A percentile compares a stretch with the other conserved stretches of the same genome.
Conservation (phyloP, 2,329 filamentous ascomycete genomes). For the Exophiala lecanii-corni region DNA sequence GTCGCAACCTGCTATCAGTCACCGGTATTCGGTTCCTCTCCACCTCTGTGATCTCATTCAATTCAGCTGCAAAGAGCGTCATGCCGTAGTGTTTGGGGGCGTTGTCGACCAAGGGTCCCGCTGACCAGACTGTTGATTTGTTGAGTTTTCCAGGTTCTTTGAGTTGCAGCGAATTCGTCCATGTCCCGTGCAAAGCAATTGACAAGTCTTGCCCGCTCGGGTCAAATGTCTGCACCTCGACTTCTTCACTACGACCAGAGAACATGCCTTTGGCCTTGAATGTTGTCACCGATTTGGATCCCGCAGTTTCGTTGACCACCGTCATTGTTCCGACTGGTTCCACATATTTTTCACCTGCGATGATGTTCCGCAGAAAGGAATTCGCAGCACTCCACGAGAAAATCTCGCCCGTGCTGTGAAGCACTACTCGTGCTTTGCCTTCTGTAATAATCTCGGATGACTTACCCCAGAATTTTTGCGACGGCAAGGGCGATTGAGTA, state of each 20-base stretch:
- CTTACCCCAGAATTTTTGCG: slow-evolving; percentile 99
- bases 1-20: slow-evolving; percentile 78
- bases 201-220: slow-evolving; percentile 61
- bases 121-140: slow-evolving; percentile 71
- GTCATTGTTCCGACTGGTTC: slow-evolving; percentile 91
- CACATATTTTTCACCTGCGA: slow-evolving; percentile 96
- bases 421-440: slow-evolving; percentile 71
- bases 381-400: slow-evolving; percentile 89
- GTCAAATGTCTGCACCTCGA: slow-evolving; percentile 69
- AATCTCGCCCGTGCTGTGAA: slow-evolving; percentile 71
- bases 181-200: slow-evolving; percentile 71
- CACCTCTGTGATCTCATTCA: slow-evolving; percentile 82
- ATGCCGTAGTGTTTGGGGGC: slow-evolving; percentile 78
- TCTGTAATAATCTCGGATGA: slow-evolving; percentile 91
- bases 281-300: slow-evolving; percentile 76
- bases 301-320: slow-evolving; percentile 75
- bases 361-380: slow-evolving; percentile 89
- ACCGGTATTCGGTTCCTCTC: slow-evolving; percentile 70
- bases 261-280: slow-evolving; percentile 98
- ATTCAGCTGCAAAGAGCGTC: slow-evolving; percentile 74
- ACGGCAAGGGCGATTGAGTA: slow-evolving; percentile 78
- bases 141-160: slow-evolving; percentile 58
- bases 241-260: slow-evolving; percentile 86
- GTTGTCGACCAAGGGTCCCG: slow-evolving; percentile 71
- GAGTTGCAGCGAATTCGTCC: slow-evolving; percentile 70